phyloP scores from a whole-genome alignment of 2,329 filamentous ascomycete species.

The Paraphaeosphaeria sporulosa region DNA sequence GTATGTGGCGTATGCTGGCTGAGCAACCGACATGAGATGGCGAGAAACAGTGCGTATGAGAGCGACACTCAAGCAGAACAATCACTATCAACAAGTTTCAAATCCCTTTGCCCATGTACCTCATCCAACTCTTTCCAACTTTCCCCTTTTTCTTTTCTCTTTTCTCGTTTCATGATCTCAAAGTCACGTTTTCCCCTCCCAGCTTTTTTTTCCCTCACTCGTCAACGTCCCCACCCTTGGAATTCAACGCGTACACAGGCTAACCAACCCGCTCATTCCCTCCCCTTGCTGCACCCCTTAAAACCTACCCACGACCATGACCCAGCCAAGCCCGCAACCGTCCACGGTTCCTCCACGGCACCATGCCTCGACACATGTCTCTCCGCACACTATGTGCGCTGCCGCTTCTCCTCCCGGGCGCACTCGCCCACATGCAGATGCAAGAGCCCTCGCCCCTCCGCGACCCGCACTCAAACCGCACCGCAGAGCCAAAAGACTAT shows the following conservation, averaged over 20 bases:
- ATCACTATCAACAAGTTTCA: neutral
- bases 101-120: neutral
- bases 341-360: slow-evolving; percentile 25
- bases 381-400: slow-evolving; percentile 30
- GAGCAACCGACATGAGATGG: neutral
- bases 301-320: slow-evolving; percentile 4
- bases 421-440: slow-evolving; percentile 63
- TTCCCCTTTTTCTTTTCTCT: neutral
- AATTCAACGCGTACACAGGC: slow-evolving; percentile 38
- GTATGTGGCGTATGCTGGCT: slow-evolving; percentile 16
- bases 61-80: neutral
- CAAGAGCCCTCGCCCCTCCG: slow-evolving; percentile 61
- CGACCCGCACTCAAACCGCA: slow-evolving; percentile 56
- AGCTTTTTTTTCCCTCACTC: neutral
- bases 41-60: neutral
- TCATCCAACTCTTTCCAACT: neutral
- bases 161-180: neutral
- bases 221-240: slow-evolving; percentile 21
- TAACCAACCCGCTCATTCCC: slow-evolving; percentile 23
- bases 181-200: neutral
- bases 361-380: slow-evolving; percentile 33
- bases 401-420: slow-evolving; percentile 25
- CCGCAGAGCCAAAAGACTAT: slow-evolving; percentile 65
- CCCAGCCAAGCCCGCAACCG: slow-evolving; percentile 11
- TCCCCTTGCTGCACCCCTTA: slow-evolving; percentile 31